Evolutionary conservation across 2,329 filamentous ascomycete genomes (phyloP).

Genomic region (Dothidotthia symphoricarpi): DNA sequence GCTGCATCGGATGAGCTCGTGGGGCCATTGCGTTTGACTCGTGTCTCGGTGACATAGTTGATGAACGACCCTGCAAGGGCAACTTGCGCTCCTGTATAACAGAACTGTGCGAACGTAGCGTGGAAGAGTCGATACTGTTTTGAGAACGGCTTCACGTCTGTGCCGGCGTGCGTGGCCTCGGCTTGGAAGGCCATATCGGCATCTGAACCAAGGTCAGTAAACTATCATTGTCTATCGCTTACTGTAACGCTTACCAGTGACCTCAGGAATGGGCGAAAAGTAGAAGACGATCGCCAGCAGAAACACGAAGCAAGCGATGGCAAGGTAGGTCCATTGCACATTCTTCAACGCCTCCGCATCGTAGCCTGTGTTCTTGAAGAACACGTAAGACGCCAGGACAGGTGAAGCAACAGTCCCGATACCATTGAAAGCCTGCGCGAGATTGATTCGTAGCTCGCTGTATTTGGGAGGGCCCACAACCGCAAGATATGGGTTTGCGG

Average conservation of each 20-base stretch:
- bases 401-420: constrained; percentile 60
- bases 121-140: constrained; percentile 73
- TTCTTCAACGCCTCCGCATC: constrained; percentile 53
- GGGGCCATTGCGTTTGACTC: constrained; percentile 10
- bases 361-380: constrained; percentile 57
- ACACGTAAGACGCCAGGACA: constrained; percentile 59
- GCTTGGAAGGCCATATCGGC: constrained; percentile 58
- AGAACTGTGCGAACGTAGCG: constrained; percentile 73
- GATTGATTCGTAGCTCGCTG: constrained; percentile 58
- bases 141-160: constrained; percentile 51
- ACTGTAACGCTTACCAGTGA: constrained; percentile 44
- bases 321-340: constrained; percentile 65
- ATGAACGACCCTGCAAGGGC: constrained; percentile 50
- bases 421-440: constrained; percentile 60
- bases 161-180: constrained; percentile 33
- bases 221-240: not conserved
- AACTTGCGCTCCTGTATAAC: constrained; percentile 73
- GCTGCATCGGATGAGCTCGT: constrained; percentile 56
- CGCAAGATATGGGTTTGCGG: constrained; percentile 53
- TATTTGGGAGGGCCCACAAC: constrained; percentile 60
- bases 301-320: constrained; percentile 60
- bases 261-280: constrained; percentile 54
- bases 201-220: constrained; percentile 11
- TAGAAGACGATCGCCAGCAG: constrained; percentile 59
- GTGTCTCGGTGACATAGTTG: constrained; percentile 52